phyloP scores from a whole-genome alignment of 129 eudicot genomes.

The Chrysanthemum seticuspe region DNA sequence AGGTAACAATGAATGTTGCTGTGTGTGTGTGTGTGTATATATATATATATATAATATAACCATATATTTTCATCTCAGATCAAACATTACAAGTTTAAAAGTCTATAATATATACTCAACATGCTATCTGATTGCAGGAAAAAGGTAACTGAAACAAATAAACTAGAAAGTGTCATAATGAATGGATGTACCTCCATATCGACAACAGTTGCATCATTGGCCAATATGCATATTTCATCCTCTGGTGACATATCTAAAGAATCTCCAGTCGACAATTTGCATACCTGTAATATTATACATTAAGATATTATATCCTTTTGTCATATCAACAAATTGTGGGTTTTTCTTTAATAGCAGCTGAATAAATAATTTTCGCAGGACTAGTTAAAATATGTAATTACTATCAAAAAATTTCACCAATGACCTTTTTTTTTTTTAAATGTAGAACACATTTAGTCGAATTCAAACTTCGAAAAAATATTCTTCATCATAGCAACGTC shows the following conservation, averaged over 20 bases:
- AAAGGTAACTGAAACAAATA: not conserved
- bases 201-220: slow-evolving; percentile 84
- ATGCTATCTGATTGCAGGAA: not conserved
- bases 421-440: too few relatives aligned
- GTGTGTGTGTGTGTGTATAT: too few relatives aligned
- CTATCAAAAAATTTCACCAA: too few relatives aligned
- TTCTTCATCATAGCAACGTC: not conserved
- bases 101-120: not conserved
- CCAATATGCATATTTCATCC: slow-evolving; percentile 71
- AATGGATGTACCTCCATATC: slow-evolving; percentile 85
- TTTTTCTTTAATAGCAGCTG: not conserved
- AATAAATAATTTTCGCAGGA: too few relatives aligned
- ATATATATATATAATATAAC: not conserved
- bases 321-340: not conserved
- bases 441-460: too few relatives aligned
- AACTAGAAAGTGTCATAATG: not conserved
- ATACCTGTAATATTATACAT: slow-evolving; percentile 43
- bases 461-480: too few relatives aligned
- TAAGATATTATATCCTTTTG: too few relatives aligned
- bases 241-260: slow-evolving; percentile 82
- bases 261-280: slow-evolving; percentile 86
- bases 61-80: not conserved
- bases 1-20: not conserved
- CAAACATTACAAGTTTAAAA: not conserved
- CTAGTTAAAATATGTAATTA: too few relatives aligned